A percentile compares a stretch with the other conserved stretches of the same genome.
These are phyloP conservation scores for Aaosphaeria pasadenensis DNA, from an alignment of 2,329 filamentous ascomycete species.

Conservation along the genomic window DNA sequence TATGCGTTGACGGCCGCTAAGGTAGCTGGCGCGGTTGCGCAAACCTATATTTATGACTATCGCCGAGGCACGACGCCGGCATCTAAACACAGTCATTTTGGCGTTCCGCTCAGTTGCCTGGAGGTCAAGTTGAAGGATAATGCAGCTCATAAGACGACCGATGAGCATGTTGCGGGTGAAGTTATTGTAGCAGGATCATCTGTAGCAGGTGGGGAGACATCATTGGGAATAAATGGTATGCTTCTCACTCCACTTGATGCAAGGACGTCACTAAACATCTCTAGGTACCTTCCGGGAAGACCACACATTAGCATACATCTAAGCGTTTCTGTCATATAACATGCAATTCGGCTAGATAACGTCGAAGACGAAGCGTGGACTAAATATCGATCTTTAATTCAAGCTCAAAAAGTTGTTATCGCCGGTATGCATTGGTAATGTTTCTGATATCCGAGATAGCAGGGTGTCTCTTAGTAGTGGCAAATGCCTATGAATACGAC, in stretches of 20 bases:
- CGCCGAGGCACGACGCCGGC: slow-evolving; percentile 48
- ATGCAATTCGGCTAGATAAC: no score
- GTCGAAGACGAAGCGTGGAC: no score
- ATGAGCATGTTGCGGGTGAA: slow-evolving; percentile 53
- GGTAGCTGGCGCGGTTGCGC: slow-evolving; percentile 85
- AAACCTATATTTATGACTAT: slow-evolving; percentile 88
- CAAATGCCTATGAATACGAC: no score
- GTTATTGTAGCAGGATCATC: slow-evolving; percentile 71
- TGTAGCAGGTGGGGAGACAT: slow-evolving; percentile 65
- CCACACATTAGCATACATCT: slow-evolving; percentile 63
- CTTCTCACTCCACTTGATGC: not conserved
- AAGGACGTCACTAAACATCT: slow-evolving; percentile 7
- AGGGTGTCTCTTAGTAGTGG: no score
- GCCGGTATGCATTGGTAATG: no score
- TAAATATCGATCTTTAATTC: no score
- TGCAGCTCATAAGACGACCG: slow-evolving; percentile 59
- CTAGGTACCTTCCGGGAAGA: slow-evolving; percentile 66
- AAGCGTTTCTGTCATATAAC: not conserved
- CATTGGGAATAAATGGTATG: slow-evolving; percentile 55
- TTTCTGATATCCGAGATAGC: no score
- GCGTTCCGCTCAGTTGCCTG: slow-evolving; percentile 73
- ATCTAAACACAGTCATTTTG: slow-evolving; percentile 65
- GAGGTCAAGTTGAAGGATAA: slow-evolving; percentile 73
- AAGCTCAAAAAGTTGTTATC: no score
- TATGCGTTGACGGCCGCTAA: slow-evolving; percentile 80